Base-by-base conservation (phyloP, 23 red algal species). In the Cyanidiococcus yangmingshanensis region DNA sequence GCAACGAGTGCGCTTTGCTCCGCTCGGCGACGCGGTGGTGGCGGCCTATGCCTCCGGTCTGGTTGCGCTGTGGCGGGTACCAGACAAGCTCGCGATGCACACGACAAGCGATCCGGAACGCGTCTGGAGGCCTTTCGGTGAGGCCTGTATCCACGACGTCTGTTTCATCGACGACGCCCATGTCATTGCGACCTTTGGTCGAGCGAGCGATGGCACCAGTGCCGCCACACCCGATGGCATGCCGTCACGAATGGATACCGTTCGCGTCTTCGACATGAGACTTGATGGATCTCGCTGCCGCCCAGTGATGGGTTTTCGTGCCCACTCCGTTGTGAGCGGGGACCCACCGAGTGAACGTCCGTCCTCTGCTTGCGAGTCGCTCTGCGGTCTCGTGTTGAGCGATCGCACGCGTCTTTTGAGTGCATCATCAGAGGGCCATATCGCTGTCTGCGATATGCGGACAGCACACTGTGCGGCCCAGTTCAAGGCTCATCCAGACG, bases 51-150 rank as follows among this genome's bases (percentile, higher is more conserved):
- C 78, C 57, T 59, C 78, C 2, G 78, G 78, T 57, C 37, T 41
- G 68, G 25, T 81, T 0, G 78, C 68, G 37, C 40, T 81, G 18
- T 81, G 78, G 78, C 37, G 59, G 33, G 38, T 71, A 59, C 78
- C 78, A 12, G 63, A 71, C 7, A 71, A 25, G 63, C n/a, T 71
- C 7, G 63, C 63, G 12, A 25, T 71, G 12, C 27, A 29, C n/a
- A 32, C 63, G 63, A 12, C 21, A 35, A 25, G n/a, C 7, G 32
- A 25, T 12, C 63, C 63, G 63, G 21, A 71, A 32, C 63, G 12
- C 16, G 21, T 35, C n/a, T 71, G 63, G 63, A 7, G 21, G 27
- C 63, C 63, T 25, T 71, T 71, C 63, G 63, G 63, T 29, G 63
- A 35, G 7, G n/a, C 7, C n/a, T 35, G 63, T 29, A 7, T 71